These are phyloP conservation scores for Melastoma malabathricum DNA, from an alignment of 345 rosid genomes.

Conservation along the genomic window DNA sequence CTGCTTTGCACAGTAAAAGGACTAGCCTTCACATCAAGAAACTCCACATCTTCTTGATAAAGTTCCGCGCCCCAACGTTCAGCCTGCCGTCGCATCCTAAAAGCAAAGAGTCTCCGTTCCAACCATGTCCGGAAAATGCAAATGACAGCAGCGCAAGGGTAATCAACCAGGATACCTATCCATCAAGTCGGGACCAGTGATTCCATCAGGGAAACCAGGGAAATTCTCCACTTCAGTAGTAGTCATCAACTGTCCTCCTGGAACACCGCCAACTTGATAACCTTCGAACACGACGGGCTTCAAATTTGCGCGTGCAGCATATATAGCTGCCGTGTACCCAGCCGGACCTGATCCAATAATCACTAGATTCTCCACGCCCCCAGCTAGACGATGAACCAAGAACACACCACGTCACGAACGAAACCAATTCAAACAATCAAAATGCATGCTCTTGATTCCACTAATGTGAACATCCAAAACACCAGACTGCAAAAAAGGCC, in stretches of 20 bases:
- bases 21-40: constrained; percentile 41
- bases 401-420: not conserved
- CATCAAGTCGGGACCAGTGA: constrained; percentile 98
- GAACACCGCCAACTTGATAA: constrained; percentile 92
- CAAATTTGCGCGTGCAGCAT: constrained; percentile 98
- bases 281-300: constrained; percentile 96
- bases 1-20: constrained; percentile 76
- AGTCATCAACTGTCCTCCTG: constrained; percentile 97
- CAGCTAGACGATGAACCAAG: constrained; percentile 28
- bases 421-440: no score
- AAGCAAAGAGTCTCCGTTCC: not conserved
- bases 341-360: constrained; percentile 97
- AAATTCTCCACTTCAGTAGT: constrained; percentile 98
- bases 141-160: not conserved
- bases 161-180: constrained; percentile 36
- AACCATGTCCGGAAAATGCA: no score
- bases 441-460: no score
- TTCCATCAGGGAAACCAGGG: constrained; percentile 97
- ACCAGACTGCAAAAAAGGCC: no score
- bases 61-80: constrained; percentile 98
- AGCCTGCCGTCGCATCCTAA: constrained; percentile 90
- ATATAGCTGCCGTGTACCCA: constrained; percentile 93
- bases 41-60: constrained; percentile 86
- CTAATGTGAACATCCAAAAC: no score
- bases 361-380: constrained; percentile 73